Evolutionary conservation across 345 rosid species (phyloP), one percentile per base, ranked within the genome.

Genomic region (Stellera chamaejasme): DNA sequence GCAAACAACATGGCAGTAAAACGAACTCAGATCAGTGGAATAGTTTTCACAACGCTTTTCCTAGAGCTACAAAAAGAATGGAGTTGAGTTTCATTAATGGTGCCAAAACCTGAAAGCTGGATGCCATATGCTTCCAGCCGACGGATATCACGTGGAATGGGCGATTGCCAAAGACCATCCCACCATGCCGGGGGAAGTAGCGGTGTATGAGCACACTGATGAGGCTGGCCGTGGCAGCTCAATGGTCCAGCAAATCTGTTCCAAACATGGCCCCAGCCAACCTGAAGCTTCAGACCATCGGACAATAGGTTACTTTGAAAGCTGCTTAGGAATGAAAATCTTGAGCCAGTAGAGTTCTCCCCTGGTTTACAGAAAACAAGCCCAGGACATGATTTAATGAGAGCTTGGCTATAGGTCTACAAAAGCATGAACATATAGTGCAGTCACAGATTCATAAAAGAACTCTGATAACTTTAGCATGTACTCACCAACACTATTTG

Each of bases 221-320:
- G 64, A 14, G 84, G 32, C 64, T 93, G 96, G 41, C 76, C 78
- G 0, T 48, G 74, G 61, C 97, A 93, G 68, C 97, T 89, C 74
- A 89, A 72, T 0, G 96, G 99, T 44, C 99, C 99, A 0, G 92
- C 94, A 54, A 79, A 93, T 49, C 99, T 77, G 67, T 93, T 93
- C 99, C 97, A 89, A 15, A 82, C 83, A 62, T 93, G 99, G 62
- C 99, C 97, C 99, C 97, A 89, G 6, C 97, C 99, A 16, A 77
- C 66, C 80, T 89, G 97, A 65, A 80, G 63, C 73, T 71, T 77
- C 52, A 93, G 70, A 50, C 97, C 97, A 13, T 73, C 82, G 45
- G 75, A 54, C 60, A 89, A 55, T 68, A 89, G 62, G 65, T 79
- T 89, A 43, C 82, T 79, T 50, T 93, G 97, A 75, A 89, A 87